Evolutionary conservation across 1,284 basidiomycete species (phyloP), one percentile per base, ranked within the genome.

Genomic region (Neolentinus lepideus): DNA sequence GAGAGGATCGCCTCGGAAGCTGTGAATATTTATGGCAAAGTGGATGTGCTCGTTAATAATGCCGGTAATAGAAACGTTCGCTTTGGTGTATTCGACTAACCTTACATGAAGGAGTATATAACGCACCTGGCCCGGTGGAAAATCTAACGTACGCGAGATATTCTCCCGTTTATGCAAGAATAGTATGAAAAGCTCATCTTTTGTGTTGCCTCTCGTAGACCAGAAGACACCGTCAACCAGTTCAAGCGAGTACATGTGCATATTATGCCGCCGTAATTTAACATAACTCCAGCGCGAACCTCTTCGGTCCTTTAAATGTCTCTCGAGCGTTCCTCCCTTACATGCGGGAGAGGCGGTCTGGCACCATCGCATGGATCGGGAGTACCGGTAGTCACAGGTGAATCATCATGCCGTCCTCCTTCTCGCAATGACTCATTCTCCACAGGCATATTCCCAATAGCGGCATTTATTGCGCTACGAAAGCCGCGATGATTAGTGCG

Each of bases 1-100:
- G 19, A 43, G 6, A 22, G 21, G n/a, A 26, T 25, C 12, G 57
- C 52, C 4, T 38, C 51, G 2, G 31, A 54, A 16, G 55, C 55
- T 19, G 47, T 54, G 1, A 36, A 51, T 4, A 16, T 57, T 6
- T 54, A 51, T 27, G 57, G 57, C 9, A n/a, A 27, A n/a, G 27
- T 58, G n/a, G 57, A 58, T 43, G 57, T 58, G 9, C 21, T 58
- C 19, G 57, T 58, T 12, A 58, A 58, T 48, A 58, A 58, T 33
- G 57, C 57, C 29, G 55, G 55, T 29, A 10, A 25, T 10, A n/a
- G n/a, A n/a, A n/a, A n/a, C 24, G 19, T 46, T 25, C 24, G 6
- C 16, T 6, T 16, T 4, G 16, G 24, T 4, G 6, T 25, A 4
- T 10, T 19, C n/a, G 43, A 6, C 4, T 25, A 46, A 16, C 24